Conservation (phyloP, 2,329 filamentous ascomycete genomes). For the Colletotrichum melonis region DNA sequence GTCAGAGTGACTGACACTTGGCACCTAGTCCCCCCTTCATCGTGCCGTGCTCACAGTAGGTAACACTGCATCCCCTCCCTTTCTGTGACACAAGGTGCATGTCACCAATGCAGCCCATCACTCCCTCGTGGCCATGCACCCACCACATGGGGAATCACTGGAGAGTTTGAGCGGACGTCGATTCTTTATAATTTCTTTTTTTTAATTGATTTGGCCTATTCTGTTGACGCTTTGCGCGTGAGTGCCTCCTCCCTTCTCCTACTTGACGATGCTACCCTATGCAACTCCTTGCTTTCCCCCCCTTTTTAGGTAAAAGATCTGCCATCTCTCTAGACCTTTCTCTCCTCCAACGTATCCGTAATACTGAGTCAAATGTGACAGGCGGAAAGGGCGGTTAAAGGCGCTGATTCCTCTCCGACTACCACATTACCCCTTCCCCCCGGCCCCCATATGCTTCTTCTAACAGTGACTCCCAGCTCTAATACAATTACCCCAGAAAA, state of each 20-base stretch:
- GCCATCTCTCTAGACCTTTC: not conserved
- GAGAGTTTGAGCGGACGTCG: not conserved
- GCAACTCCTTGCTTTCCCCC: not conserved
- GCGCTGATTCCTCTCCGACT: not conserved
- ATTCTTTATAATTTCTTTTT: not conserved
- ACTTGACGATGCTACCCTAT: constrained; percentile 19
- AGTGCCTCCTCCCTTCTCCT: not conserved
- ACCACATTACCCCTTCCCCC: not conserved
- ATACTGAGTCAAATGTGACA: constrained; percentile 3
- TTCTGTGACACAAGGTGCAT: constrained; percentile 9
- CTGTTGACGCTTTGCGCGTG: not conserved
- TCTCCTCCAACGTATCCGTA: not conserved
- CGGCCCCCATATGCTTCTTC: not conserved
- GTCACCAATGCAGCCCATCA: not conserved
- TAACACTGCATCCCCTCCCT: not conserved
- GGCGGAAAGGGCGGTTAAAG: constrained; percentile 22
- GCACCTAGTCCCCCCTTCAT: not conserved
- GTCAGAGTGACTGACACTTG: not conserved
- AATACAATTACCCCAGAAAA: not conserved
- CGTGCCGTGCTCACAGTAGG: not conserved
- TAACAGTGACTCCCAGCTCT: constrained; percentile 9
- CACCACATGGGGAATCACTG: not conserved
- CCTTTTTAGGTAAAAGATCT: constrained; percentile 19
- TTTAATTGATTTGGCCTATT: not conserved
- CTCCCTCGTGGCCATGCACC: not conserved